phyloP scores from a whole-genome alignment of 148 eudicot genomes.

The Linanthus parryae region DNA sequence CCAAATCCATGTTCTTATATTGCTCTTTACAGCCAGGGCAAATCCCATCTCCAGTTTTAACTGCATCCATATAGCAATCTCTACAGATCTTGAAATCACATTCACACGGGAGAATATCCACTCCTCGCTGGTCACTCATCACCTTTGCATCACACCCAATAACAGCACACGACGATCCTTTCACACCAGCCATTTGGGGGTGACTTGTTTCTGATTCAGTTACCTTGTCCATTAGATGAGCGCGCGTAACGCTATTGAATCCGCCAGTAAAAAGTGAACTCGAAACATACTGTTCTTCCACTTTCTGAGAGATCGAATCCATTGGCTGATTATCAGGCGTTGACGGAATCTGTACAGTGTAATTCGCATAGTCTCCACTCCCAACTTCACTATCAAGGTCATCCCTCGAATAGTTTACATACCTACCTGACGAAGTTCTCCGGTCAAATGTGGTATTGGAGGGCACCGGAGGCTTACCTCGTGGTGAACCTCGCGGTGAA shows the following conservation, averaged over 20 bases:
- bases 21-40: slow-evolving; percentile 26
- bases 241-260: slow-evolving; percentile 19
- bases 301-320: slow-evolving; percentile 18
- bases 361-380: slow-evolving; percentile 18
- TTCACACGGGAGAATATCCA: slow-evolving; percentile 21
- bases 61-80: slow-evolving; percentile 25
- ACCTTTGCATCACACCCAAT: slow-evolving; percentile 25
- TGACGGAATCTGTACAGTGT: slow-evolving; percentile 21
- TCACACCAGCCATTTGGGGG: slow-evolving; percentile 30
- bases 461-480: slow-evolving; percentile 13
- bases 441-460: slow-evolving; percentile 18
- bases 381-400: slow-evolving; percentile 19
- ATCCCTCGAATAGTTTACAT: slow-evolving; percentile 17
- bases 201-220: slow-evolving; percentile 22
- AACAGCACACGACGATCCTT: slow-evolving; percentile 22
- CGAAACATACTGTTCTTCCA: slow-evolving; percentile 25
- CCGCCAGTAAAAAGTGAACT: slow-evolving; percentile 26
- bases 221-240: slow-evolving; percentile 31
- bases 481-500: slow-evolving; percentile 2
- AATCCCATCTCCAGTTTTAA: slow-evolving; percentile 14
- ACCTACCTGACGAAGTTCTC: slow-evolving; percentile 22
- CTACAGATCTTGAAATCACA: slow-evolving; percentile 26
- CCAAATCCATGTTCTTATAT: slow-evolving; percentile 21
- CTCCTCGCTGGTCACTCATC: slow-evolving; percentile 19
- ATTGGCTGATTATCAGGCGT: slow-evolving; percentile 25